A percentile compares a stretch with the other conserved stretches of the same genome.
Evolutionary conservation across 129 eudicot species (phyloP).

Genomic region (Heracleum sosnowskyi): DNA sequence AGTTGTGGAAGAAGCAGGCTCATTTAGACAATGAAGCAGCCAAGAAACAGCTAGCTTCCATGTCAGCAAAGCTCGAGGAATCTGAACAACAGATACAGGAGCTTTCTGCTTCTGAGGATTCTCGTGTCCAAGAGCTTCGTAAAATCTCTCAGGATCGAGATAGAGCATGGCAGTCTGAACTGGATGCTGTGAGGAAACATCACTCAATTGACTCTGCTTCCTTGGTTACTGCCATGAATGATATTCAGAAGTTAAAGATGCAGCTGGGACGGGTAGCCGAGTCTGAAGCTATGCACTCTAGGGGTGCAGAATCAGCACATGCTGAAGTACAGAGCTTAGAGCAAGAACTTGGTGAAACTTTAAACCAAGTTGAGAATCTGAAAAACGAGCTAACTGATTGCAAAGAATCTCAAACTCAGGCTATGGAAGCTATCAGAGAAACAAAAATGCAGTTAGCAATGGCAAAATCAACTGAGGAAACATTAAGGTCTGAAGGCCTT

Average conservation of each 20-base stretch:
- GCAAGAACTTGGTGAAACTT: slow-evolving; percentile 54
- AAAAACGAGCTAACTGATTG: slow-evolving; percentile 50
- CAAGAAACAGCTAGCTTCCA: slow-evolving; percentile 51
- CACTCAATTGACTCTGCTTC: slow-evolving; percentile 79
- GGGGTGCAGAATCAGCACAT: slow-evolving; percentile 55
- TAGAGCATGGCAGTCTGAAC: slow-evolving; percentile 84
- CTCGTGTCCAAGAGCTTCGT: slow-evolving; percentile 70
- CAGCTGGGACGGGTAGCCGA: slow-evolving; percentile 58
- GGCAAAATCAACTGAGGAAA: slow-evolving; percentile 42
- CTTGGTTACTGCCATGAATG: slow-evolving; percentile 58
- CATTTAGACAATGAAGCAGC: slow-evolving; percentile 77
- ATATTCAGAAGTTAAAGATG: slow-evolving; percentile 58
- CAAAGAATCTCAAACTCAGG: slow-evolving; percentile 59
- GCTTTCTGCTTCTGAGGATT: slow-evolving; percentile 73
- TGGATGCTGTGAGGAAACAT: slow-evolving; percentile 85
- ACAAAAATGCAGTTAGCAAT: slow-evolving; percentile 43
- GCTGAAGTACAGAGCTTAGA: slow-evolving; percentile 51
- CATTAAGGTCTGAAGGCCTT: slow-evolving; percentile 33
- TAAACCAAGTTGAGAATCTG: slow-evolving; percentile 48
- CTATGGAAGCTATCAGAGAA: slow-evolving; percentile 33
- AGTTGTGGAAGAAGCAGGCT: slow-evolving; percentile 43
- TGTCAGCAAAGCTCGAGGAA: slow-evolving; percentile 58
- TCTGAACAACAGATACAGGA: slow-evolving; percentile 61
- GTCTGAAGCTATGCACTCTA: slow-evolving; percentile 58
- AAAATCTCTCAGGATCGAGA: slow-evolving; percentile 91